phyloP scores from a whole-genome alignment of 768 basidiomycete genomes.

The Lentinula raphanica region DNA sequence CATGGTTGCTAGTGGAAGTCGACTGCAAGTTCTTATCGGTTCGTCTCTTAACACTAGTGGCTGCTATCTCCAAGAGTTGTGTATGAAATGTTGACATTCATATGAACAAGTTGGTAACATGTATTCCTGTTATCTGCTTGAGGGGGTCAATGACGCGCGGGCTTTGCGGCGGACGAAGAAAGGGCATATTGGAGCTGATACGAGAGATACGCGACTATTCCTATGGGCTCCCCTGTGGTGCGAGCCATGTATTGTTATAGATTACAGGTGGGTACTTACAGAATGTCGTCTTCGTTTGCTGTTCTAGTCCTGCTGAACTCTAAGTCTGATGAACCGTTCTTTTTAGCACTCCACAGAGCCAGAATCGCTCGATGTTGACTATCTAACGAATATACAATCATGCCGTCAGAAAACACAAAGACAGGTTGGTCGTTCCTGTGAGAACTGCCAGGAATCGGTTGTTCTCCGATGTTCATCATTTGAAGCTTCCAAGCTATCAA shows the following conservation, averaged over 20 bases:
- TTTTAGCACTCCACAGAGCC: not conserved
- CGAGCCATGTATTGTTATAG: not conserved
- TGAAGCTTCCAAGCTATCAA: not conserved
- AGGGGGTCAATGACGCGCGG: not conserved
- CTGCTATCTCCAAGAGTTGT: not conserved
- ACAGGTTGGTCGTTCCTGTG: not conserved
- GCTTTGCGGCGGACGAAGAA: not conserved
- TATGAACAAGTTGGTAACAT: not conserved
- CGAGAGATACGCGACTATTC: not conserved
- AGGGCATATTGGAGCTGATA: not conserved
- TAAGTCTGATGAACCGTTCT: not conserved
- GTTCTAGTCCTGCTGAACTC: not conserved
- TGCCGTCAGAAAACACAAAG: not conserved
- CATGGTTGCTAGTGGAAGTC: not conserved
- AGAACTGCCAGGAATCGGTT: not conserved
- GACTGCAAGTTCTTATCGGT: not conserved
- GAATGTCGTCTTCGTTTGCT: not conserved
- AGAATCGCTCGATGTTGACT: not conserved
- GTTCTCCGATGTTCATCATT: not conserved
- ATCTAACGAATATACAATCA: not conserved
- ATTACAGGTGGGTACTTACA: not conserved
- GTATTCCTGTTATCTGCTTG: not conserved
- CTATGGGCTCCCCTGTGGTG: too few species aligned
- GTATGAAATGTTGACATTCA: not conserved
- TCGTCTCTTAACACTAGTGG: not conserved